Percentiles rank a stretch among this genome's conserved stretches.
Evolutionary conservation across 352 stramenopile genomes (phyloP).

Genomic region (Phytopythium helicoides): DNA sequence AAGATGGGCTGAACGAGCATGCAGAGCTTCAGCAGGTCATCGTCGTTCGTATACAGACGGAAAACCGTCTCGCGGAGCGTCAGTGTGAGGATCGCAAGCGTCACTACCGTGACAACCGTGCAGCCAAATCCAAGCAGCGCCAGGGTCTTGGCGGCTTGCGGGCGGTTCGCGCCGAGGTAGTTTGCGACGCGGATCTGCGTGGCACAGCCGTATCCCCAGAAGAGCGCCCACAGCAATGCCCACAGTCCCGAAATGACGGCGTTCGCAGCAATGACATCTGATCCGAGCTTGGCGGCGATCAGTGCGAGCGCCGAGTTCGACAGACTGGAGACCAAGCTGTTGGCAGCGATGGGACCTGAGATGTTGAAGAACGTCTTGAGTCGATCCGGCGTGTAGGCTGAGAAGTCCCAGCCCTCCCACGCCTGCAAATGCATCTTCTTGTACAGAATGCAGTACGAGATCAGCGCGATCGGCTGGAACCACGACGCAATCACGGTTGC

Average conservation of each 20-base stretch:
- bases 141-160: slow-evolving; percentile 41
- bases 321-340: slow-evolving; percentile 43
- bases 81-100: slow-evolving; percentile 31
- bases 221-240: slow-evolving; percentile 46
- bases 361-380: slow-evolving; percentile 49
- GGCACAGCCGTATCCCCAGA: slow-evolving; percentile 63
- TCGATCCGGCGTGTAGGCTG: slow-evolving; percentile 36
- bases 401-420: slow-evolving; percentile 48
- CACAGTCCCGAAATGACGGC: slow-evolving; percentile 23
- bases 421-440: slow-evolving; percentile 58
- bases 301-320: slow-evolving; percentile 48
- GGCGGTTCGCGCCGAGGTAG: slow-evolving; percentile 50
- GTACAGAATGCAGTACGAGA: slow-evolving; percentile 56
- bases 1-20: slow-evolving; percentile 30
- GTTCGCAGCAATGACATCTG: slow-evolving; percentile 53
- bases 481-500: slow-evolving; percentile 56
- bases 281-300: slow-evolving; percentile 48
- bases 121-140: slow-evolving; percentile 43
- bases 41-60: slow-evolving; percentile 29
- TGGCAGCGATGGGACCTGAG: slow-evolving; percentile 37
- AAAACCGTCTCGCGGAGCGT: slow-evolving; percentile 23
- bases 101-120: slow-evolving; percentile 32
- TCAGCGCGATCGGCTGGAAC: slow-evolving; percentile 59
- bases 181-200: slow-evolving; percentile 63
- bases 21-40: slow-evolving; percentile 21